phyloP scores from a whole-genome alignment of 1,284 basidiomycete genomes.

The Xerocomus nothofagi region DNA sequence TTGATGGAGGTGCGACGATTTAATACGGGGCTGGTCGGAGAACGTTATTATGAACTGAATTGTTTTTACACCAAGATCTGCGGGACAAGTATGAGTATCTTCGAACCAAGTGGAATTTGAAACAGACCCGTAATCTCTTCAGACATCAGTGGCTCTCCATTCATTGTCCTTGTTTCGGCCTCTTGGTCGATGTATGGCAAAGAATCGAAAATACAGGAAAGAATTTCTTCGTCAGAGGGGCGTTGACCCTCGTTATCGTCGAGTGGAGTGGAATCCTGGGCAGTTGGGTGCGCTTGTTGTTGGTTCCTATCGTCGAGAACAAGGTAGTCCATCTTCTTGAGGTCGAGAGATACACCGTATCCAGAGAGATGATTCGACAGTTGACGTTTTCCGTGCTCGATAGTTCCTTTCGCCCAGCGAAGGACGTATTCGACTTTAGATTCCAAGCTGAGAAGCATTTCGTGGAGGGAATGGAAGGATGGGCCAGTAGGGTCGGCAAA shows the following conservation, averaged over 20 bases:
- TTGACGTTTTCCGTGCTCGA: constrained; percentile 36
- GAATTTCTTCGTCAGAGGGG: constrained; percentile 28
- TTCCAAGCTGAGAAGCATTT: constrained; percentile 52
- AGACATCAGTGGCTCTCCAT: constrained; percentile 51
- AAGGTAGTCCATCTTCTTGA: constrained; percentile 98
- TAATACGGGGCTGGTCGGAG: constrained; percentile 29
- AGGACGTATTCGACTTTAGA: constrained; percentile 72
- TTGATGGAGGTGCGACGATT: constrained; percentile 10
- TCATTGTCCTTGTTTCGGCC: constrained; percentile 45
- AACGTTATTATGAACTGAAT: constrained; percentile 68
- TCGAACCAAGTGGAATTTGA: not conserved
- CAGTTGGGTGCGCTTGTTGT: not conserved
- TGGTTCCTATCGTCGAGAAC: constrained; percentile 80
- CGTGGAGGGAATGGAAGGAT: constrained; percentile 69
- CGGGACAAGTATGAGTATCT: constrained; percentile 1
- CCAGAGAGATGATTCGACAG: constrained; percentile 66
- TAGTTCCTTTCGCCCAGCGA: constrained; percentile 40
- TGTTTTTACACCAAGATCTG: constrained; percentile 74
- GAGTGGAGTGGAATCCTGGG: constrained; percentile 3
- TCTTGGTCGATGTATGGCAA: constrained; percentile 52
- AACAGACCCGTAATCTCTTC: constrained; percentile 59
- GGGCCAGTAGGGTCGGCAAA: constrained; percentile 63
- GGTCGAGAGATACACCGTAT: constrained; percentile 87
- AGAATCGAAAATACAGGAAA: constrained; percentile 47
- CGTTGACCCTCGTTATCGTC: constrained; percentile 16